phyloP scores from a whole-genome alignment of 305 asterid genomes.

The Fraxinus latifolia region DNA sequence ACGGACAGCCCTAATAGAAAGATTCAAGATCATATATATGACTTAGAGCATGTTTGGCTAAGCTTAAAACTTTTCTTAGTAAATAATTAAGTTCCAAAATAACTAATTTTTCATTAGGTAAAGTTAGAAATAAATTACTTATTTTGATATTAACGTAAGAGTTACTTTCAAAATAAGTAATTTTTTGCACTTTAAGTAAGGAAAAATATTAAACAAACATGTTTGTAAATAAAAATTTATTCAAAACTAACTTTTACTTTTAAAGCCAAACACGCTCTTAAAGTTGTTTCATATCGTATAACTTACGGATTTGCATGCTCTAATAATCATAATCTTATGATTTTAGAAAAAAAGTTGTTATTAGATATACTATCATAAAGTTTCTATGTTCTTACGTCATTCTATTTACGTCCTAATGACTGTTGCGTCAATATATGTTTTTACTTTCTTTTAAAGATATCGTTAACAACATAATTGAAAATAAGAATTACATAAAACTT shows the following conservation, averaged over 20 bases:
- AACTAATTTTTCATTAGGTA: no score
- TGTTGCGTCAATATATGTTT: background rate
- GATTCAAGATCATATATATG: background rate
- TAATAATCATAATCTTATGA: background rate
- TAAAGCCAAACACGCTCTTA: background rate
- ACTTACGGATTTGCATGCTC: background rate
- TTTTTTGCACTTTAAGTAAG: no score
- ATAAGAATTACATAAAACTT: background rate
- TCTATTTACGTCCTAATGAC: background rate
- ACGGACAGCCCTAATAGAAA: background rate
- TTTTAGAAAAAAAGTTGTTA: background rate
- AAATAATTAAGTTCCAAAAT: no score
- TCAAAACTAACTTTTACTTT: background rate
- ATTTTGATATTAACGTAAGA: background rate
- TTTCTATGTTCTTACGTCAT: background rate
- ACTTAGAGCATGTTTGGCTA: background rate
- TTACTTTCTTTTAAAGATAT: background rate
- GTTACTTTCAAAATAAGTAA: background rate
- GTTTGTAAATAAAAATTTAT: background rate
- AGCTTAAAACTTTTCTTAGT: background rate
- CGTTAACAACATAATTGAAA: background rate
- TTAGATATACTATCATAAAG: background rate
- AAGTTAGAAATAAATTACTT: background rate
- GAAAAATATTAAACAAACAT: background rate
- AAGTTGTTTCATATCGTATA: background rate